phyloP scores from a whole-genome alignment of 805 yeast species.

The Ogataea methanolica region DNA sequence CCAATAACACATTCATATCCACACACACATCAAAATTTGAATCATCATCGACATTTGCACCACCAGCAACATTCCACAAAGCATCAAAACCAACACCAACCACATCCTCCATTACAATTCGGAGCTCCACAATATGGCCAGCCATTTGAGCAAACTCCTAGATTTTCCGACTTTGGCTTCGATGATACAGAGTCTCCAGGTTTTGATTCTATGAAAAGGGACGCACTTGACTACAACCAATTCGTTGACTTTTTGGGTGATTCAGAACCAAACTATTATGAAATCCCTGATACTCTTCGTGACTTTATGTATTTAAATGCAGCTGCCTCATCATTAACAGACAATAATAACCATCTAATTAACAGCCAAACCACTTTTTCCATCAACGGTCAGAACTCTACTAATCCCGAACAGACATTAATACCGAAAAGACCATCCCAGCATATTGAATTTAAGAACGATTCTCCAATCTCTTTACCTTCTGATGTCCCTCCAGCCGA shows the following conservation, averaged over 20 bases:
- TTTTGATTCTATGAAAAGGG: conserved; percentile 4
- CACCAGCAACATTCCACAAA: not conserved
- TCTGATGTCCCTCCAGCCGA: conserved; percentile 10
- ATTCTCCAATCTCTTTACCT: conserved; percentile 4
- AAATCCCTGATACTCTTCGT: conserved; percentile 30
- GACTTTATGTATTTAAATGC: conserved; percentile 39
- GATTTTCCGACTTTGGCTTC: not conserved
- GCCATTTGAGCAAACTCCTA: not conserved
- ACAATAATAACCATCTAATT: not conserved
- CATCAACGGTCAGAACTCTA: not conserved
- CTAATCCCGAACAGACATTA: not conserved
- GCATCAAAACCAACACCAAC: conserved; percentile 1
- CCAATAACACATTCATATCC: not conserved
- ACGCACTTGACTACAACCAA: conserved; percentile 6
- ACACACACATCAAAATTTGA: not conserved
- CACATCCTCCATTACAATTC: not conserved
- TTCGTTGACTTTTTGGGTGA: conserved; percentile 8
- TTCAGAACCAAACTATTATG: conserved; percentile 4
- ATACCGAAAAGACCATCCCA: not conserved
- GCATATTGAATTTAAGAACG: not conserved
- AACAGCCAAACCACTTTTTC: not conserved
- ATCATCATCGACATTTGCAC: not conserved
- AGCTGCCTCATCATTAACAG: not conserved
- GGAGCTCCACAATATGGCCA: not conserved
- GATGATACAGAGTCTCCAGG: conserved; percentile 1